A percentile compares a stretch with the other conserved stretches of the same genome.
phyloP scores from a whole-genome alignment of 192 early-diverging fungal genomes.

The Umbelopsis sp. region DNA sequence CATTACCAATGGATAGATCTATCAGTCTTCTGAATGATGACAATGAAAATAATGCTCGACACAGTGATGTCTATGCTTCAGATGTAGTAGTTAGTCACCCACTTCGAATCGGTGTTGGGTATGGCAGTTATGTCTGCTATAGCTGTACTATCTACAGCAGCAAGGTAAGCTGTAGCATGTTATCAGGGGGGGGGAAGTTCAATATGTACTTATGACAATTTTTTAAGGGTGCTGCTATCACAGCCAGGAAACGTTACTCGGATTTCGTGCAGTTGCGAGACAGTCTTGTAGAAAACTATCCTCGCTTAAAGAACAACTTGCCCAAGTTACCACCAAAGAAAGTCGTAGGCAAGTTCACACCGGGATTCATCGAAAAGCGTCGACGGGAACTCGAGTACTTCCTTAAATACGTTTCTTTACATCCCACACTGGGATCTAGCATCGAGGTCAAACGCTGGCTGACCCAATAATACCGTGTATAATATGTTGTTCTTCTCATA shows the following conservation, averaged over 20 bases:
- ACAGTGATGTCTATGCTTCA: constrained; percentile 27
- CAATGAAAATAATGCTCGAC: background rate
- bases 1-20: constrained; percentile 18
- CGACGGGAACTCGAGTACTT: constrained; percentile 55
- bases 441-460: constrained; percentile 53
- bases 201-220: background rate
- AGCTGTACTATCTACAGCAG: constrained; percentile 42
- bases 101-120: constrained; percentile 40
- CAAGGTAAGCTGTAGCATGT: constrained; percentile 24
- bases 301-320: constrained; percentile 38
- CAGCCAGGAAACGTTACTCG: constrained; percentile 47
- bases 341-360: constrained; percentile 49
- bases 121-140: constrained; percentile 47
- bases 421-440: constrained; percentile 47
- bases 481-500: background rate
- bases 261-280: constrained; percentile 50
- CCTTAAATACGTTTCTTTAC: constrained; percentile 53
- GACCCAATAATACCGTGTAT: constrained; percentile 24
- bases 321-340: constrained; percentile 56
- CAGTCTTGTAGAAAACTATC: constrained; percentile 37
- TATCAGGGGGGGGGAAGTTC: background rate
- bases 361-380: constrained; percentile 52
- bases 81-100: constrained; percentile 45
- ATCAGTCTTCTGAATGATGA: constrained; percentile 37
- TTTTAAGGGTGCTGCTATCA: constrained; percentile 34